phyloP scores from a whole-genome alignment of 176 grass and related monocot species.

The Carex littledalei region DNA sequence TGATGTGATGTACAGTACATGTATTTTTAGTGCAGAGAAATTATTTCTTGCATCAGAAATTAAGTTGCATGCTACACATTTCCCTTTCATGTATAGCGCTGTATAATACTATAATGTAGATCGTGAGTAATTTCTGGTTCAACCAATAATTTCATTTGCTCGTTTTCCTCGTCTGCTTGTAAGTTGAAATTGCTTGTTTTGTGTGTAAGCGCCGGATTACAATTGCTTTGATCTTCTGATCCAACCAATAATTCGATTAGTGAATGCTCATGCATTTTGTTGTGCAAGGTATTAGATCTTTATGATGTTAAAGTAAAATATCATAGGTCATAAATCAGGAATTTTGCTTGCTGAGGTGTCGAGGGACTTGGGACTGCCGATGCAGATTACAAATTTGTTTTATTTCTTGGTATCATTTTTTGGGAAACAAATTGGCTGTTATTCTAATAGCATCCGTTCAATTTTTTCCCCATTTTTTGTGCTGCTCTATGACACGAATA shows the following conservation, averaged over 20 bases:
- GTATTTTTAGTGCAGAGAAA: slow-evolving; percentile 2
- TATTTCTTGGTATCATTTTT: not conserved
- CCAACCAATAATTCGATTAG: not conserved
- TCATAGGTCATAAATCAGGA: not conserved
- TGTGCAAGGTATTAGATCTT: not conserved
- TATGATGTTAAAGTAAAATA: not conserved
- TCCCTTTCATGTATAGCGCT: not conserved
- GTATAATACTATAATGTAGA: not conserved
- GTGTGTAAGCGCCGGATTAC: not conserved
- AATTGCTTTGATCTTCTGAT: not conserved
- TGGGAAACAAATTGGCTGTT: too few species aligned
- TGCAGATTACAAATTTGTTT: not conserved
- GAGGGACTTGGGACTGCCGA: not conserved
- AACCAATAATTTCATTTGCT: slow-evolving; percentile 17
- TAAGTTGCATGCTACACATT: not conserved
- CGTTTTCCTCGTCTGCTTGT: not conserved
- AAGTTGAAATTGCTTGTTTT: not conserved
- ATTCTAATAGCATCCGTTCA: too few species aligned
- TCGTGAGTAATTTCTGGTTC: slow-evolving; percentile 10
- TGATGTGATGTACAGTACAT: not conserved
- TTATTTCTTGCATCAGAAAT: slow-evolving; percentile 18
- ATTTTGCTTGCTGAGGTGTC: not conserved
- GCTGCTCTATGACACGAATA: not conserved
- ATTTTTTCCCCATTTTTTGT: not conserved
- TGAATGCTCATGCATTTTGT: not conserved